phyloP scores from a whole-genome alignment of 2,329 filamentous ascomycete species.

The Aspergillus brunneoviolaceus region DNA sequence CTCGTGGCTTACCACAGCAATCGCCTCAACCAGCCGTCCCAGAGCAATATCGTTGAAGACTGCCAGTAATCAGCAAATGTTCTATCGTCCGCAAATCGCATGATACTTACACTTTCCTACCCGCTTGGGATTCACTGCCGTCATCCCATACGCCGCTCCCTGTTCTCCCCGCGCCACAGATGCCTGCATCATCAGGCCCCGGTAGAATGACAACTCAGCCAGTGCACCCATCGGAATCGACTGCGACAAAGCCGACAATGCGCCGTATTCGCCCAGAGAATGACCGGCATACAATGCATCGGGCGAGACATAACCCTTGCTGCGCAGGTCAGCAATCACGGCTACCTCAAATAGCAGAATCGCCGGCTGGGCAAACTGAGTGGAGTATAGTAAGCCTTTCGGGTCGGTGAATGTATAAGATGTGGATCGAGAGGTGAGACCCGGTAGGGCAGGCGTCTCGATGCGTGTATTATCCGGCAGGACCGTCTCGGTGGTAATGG shows the following conservation, averaged over 20 bases:
- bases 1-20: constrained; percentile 86
- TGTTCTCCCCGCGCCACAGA: constrained; percentile 88
- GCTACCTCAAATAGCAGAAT: constrained; percentile 98
- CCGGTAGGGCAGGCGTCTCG: constrained; percentile 95
- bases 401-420: constrained; percentile 97
- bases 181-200: constrained; percentile 96
- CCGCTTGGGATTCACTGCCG: constrained; percentile 20
- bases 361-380: constrained; percentile 94
- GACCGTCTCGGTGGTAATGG: constrained; percentile 57
- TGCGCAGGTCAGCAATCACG: constrained; percentile 94
- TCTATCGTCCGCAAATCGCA: too few relatives aligned
- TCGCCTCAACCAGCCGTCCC: constrained; percentile 88
- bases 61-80: constrained; percentile 71
- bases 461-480: constrained; percentile 62
- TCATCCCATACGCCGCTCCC: constrained; percentile 55
- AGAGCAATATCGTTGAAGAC: constrained; percentile 94
- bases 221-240: constrained; percentile 96
- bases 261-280: constrained; percentile 94
- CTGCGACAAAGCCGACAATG: constrained; percentile 86
- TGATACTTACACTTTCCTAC: constrained; percentile 16
- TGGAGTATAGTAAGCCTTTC: constrained; percentile 86
- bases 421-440: constrained; percentile 71
- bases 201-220: constrained; percentile 96
- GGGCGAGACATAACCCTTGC: constrained; percentile 86
- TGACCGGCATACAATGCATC: constrained; percentile 96